Evolutionary conservation across 2,329 filamentous ascomycete species (phyloP).

Genomic region (Fusarium mundagurra): DNA sequence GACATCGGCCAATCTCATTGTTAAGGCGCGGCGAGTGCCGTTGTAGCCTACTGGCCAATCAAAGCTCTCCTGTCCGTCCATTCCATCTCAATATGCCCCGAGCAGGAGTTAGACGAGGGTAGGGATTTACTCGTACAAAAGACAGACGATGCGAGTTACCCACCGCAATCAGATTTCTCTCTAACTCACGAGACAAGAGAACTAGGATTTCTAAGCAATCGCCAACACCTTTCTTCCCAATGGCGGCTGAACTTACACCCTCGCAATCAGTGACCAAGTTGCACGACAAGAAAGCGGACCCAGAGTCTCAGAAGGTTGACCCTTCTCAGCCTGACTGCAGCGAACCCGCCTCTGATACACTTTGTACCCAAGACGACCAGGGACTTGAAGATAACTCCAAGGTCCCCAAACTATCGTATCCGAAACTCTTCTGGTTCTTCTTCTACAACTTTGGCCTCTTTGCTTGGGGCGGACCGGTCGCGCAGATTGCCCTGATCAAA

Average conservation of each 20-base stretch:
- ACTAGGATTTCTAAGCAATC: not conserved
- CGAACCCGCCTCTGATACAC: not conserved
- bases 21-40: not conserved
- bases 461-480: not conserved
- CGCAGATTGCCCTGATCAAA: not conserved
- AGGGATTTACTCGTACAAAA: not conserved
- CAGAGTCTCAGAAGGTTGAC: not conserved
- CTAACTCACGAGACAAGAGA: not conserved
- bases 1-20: not conserved
- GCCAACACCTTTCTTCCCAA: not conserved
- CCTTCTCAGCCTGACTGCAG: not conserved
- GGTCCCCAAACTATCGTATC: not conserved
- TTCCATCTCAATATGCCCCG: not conserved
- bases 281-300: not conserved
- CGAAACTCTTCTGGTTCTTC: not conserved
- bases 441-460: not conserved
- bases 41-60: not conserved
- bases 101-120: not conserved
- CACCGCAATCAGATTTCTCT: not conserved
- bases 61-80: not conserved
- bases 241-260: not conserved
- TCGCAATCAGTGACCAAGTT: not conserved
- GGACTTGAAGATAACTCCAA: not conserved
- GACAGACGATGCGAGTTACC: not conserved
- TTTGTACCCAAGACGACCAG: not conserved